Percentiles rank a stretch among this genome's conserved stretches.
Conservation (phyloP, 192 early-diverging fungal genomes). For the Coemansia sp. region DNA sequence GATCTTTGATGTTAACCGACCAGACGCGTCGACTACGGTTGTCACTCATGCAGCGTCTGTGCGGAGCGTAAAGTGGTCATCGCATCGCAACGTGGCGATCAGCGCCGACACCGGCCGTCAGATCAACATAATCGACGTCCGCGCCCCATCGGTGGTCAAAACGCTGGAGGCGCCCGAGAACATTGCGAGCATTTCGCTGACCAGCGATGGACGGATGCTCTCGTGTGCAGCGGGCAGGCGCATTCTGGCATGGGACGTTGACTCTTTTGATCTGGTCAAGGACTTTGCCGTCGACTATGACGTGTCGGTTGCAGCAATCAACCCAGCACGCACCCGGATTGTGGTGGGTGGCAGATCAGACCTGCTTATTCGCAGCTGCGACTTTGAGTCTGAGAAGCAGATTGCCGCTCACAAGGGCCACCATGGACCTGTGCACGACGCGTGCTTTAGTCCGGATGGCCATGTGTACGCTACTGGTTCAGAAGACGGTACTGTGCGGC, state of each 20-base stretch:
- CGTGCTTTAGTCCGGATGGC: slow-evolving; percentile 89
- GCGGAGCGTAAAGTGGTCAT: slow-evolving; percentile 46
- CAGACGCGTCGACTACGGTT: slow-evolving; percentile 24
- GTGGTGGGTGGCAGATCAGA: slow-evolving; percentile 79
- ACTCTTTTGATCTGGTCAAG: slow-evolving; percentile 62
- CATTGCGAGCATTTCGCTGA: slow-evolving; percentile 73
- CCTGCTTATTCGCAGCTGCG: slow-evolving; percentile 82
- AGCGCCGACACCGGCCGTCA: slow-evolving; percentile 62
- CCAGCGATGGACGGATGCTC: slow-evolving; percentile 72
- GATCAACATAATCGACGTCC: slow-evolving; percentile 73
- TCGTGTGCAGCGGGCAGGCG: slow-evolving; percentile 76
- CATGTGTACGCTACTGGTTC: slow-evolving; percentile 88
- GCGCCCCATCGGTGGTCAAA: slow-evolving; percentile 59
- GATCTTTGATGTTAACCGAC: slow-evolving; percentile 73
- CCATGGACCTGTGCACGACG: slow-evolving; percentile 86
- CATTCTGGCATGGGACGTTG: slow-evolving; percentile 71
- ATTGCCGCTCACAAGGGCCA: slow-evolving; percentile 87
- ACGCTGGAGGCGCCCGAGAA: slow-evolving; percentile 63
- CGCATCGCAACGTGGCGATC: slow-evolving; percentile 54
- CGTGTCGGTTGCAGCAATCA: slow-evolving; percentile 78
- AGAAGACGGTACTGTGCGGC: slow-evolving; percentile 87
- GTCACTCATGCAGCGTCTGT: slow-evolving; percentile 42
- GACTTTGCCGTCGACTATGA: slow-evolving; percentile 63
- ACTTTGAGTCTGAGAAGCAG: slow-evolving; percentile 74
- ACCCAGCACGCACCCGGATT: slow-evolving; percentile 75